phyloP scores from a whole-genome alignment of 1,284 basidiomycete genomes.

The Wolfiporia cocos region DNA sequence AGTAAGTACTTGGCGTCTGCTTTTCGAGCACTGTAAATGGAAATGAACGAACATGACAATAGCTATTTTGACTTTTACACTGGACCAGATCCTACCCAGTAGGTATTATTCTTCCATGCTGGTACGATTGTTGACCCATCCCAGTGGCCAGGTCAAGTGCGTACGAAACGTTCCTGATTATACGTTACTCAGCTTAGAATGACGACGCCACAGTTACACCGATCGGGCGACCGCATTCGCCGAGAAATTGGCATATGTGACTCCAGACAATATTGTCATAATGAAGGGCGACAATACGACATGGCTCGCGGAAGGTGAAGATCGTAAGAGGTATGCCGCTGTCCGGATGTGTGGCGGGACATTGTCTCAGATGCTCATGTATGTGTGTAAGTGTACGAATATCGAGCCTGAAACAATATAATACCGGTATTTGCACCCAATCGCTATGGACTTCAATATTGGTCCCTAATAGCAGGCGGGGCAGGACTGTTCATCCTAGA shows the following conservation, averaged over 20 bases:
- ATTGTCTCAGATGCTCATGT: neutral
- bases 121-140: slow-evolving; percentile 13
- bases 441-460: neutral
- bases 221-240: slow-evolving; percentile 40
- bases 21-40: neutral
- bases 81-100: slow-evolving; percentile 61
- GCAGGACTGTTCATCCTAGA: slow-evolving; percentile 57
- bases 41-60: slow-evolving; percentile 1
- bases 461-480: neutral
- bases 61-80: slow-evolving; percentile 58
- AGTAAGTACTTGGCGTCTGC: slow-evolving; percentile 21
- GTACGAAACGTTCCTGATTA: slow-evolving; percentile 14
- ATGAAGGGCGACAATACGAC: slow-evolving; percentile 72
- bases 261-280: slow-evolving; percentile 50
- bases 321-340: slow-evolving; percentile 48
- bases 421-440: slow-evolving; percentile 35
- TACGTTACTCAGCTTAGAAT: neutral
- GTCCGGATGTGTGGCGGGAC: no score
- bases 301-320: slow-evolving; percentile 40
- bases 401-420: slow-evolving; percentile 48
- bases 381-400: slow-evolving; percentile 46
- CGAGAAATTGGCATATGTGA: slow-evolving; percentile 44
- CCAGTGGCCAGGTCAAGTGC: slow-evolving; percentile 58
- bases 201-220: slow-evolving; percentile 40
- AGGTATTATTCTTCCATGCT: slow-evolving; percentile 2